Percentiles rank a stretch among this genome's conserved stretches.
phyloP scores from a whole-genome alignment of 2,329 filamentous ascomycete genomes.

The Phaeosphaeriaceae sp. region DNA sequence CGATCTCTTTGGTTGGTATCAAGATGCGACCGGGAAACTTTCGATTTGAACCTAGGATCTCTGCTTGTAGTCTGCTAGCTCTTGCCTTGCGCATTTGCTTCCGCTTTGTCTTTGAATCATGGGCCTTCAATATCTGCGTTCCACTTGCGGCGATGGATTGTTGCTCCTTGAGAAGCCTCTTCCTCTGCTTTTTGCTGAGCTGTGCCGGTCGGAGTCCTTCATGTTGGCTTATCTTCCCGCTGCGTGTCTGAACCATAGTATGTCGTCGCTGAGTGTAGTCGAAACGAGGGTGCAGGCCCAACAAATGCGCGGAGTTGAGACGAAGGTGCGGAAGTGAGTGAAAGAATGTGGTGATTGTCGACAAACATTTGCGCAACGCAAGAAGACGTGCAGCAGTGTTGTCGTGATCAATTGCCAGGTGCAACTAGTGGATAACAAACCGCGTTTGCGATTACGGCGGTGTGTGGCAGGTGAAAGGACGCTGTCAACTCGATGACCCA shows the following conservation, averaged over 20 bases:
- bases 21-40: not conserved
- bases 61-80: not conserved
- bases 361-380: not conserved
- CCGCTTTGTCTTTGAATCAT: not conserved
- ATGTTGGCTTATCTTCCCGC: not conserved
- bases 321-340: no score
- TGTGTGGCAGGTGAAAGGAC: not conserved
- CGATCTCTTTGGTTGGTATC: not conserved
- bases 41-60: not conserved
- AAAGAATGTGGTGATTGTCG: not conserved
- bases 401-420: not conserved
- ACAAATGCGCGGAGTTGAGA: no score
- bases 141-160: not conserved
- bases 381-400: not conserved
- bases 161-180: not conserved
- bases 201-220: not conserved
- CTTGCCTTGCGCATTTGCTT: not conserved
- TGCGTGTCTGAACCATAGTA: not conserved
- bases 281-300: no score
- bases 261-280: not conserved
- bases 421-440: not conserved
- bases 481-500: not conserved
- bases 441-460: not conserved
- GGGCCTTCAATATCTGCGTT: not conserved
- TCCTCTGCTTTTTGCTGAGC: not conserved